Evolutionary conservation across 208 protist species (phyloP), one percentile per base, ranked within the genome.

Genomic region (Trypanosoma theileri): DNA sequence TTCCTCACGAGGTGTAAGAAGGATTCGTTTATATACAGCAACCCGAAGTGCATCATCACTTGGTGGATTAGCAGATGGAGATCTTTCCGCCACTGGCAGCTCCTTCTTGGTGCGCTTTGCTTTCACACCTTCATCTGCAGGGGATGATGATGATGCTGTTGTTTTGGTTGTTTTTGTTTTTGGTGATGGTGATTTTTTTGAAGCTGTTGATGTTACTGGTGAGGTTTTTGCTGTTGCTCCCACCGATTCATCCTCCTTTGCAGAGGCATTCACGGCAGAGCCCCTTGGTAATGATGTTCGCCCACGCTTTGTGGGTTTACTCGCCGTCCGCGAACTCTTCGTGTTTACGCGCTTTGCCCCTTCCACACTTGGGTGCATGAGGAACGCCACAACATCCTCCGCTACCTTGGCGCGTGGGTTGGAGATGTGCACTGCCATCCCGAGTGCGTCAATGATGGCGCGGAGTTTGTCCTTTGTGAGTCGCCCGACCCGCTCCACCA

Each of bases 1-100:
- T 67, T 92, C 76, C 31, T 59, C 71, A 1, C 68, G 69, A 1
- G 82, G 48, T 66, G 89, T 83, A 58, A 54, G 26, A 46, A 95
- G 67, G 24, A 95, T 78, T 7, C 79, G 82, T 44, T 78, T 77
- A 66, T 89, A 95, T 14, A 95, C 79, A 44, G 80, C 71, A 12
- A 91, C 80, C 14, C 77, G 81, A 54, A 95, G 72, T 16, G 75
- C 77, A 40, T 84, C 89, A n/a, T 89, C 81, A n/a, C 71, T 81
- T 24, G 76, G 73, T 7, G 62, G 22, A 21, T 21, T 42, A 0
- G 31, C 41, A 28, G 10, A 17, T 14, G 54, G 40, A 13, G 53
- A 0, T 12, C 50, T 42, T 21, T 19, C 65, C 16, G 42, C 64
- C 21, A 55, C 58, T 45, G 66, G 59, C 42, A 54, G 16, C 51